phyloP scores from a whole-genome alignment of 192 early-diverging fungal genomes.

The Rhizophagus sp. region DNA sequence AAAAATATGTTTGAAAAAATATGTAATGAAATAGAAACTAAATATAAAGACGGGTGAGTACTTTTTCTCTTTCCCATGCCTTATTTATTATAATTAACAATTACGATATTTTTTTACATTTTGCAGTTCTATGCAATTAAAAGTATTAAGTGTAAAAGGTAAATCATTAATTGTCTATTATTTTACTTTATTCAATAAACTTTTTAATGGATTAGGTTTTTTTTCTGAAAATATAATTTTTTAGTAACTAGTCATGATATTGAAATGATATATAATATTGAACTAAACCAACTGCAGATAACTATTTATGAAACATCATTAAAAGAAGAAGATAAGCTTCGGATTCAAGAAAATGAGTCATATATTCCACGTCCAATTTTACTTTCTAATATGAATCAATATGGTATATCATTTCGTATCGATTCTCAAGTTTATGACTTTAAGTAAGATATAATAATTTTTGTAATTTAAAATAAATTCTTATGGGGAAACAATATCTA shows the following conservation, averaged over 20 bases:
- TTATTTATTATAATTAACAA: no score
- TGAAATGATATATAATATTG: neutral
- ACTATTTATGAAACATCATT: constrained; percentile 6
- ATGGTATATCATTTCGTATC: neutral
- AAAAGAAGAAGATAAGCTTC: neutral
- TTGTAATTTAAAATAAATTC: no score
- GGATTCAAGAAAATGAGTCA: no score
- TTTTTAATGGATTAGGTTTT: no score
- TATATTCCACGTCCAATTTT: neutral
- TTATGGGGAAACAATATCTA: neutral
- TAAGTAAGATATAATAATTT: neutral
- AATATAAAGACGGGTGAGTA: neutral
- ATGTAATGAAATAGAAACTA: neutral
- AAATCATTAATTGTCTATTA: no score
- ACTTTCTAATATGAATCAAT: no score
- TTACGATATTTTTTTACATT: no score
- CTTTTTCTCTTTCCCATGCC: no score
- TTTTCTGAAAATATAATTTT: neutral
- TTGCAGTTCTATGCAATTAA: neutral
- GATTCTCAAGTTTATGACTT: constrained; percentile 1
- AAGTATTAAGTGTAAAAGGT: neutral
- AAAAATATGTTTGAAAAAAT: neutral
- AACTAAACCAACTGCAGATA: neutral
- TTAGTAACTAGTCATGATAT: neutral
- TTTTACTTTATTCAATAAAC: neutral